A percentile compares a stretch with the other conserved stretches of the same genome.
phyloP scores from a whole-genome alignment of 495 filamentous ascomycete species.

The Viridothelium virens region DNA sequence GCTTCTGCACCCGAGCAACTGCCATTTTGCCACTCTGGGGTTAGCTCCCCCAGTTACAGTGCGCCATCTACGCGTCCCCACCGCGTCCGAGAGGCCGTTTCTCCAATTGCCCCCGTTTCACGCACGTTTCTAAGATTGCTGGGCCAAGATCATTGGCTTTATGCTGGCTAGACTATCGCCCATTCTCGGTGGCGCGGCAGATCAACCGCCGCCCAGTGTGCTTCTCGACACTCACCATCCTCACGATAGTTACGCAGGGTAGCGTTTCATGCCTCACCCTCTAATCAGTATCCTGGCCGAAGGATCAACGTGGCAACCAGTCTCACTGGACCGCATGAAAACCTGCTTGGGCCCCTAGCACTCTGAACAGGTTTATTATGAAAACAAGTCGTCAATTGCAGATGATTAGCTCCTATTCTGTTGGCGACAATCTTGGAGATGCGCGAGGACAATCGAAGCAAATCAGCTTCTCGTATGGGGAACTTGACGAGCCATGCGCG shows the following conservation, averaged over 20 bases:
- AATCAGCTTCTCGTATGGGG: too few species aligned
- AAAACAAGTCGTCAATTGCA: not conserved
- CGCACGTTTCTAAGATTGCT: slow-evolving; percentile 1
- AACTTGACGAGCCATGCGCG: too few species aligned
- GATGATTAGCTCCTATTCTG: not conserved
- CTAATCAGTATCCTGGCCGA: not conserved
- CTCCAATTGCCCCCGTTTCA: not conserved
- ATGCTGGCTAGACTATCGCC: not conserved
- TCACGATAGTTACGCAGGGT: not conserved
- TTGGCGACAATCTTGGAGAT: too few species aligned
- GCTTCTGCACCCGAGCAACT: not conserved
- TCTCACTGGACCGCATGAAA: not conserved
- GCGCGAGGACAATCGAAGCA: too few species aligned
- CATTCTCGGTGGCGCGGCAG: not conserved
- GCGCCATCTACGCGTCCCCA: slow-evolving; percentile 7
- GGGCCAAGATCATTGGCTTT: not conserved
- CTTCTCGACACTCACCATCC: too few species aligned
- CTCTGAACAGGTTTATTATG: not conserved
- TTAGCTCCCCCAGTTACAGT: not conserved
- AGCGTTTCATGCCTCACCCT: slow-evolving; percentile 8
- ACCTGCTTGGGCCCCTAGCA: not conserved
- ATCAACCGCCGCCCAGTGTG: slow-evolving; percentile 3
- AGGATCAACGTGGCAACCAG: not conserved
- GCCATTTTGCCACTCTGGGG: not conserved
- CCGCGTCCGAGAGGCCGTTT: not conserved